A percentile compares a stretch with the other conserved stretches of the same genome.
Conservation (phyloP, 208 protist genomes). For the Chromosphaera perkinsii region DNA sequence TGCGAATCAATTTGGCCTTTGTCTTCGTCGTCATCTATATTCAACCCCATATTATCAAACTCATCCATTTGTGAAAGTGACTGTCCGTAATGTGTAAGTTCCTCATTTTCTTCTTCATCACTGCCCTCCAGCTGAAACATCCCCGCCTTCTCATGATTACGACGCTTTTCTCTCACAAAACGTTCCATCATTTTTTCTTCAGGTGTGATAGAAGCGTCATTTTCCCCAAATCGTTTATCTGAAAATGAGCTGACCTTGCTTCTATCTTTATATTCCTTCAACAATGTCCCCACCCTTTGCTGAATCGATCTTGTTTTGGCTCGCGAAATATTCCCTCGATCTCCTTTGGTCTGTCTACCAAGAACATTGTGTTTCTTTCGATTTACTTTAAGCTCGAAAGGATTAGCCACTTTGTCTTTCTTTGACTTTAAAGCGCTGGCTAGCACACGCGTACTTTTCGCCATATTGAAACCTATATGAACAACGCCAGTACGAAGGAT, state of each 20-base stretch:
- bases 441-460: too few relatives aligned
- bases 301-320: background rate
- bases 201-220: background rate
- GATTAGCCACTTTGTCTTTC: background rate
- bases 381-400: slow-evolving; percentile 14
- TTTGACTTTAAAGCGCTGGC: too few relatives aligned
- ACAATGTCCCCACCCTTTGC: slow-evolving; percentile 2
- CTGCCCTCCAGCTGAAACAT: background rate
- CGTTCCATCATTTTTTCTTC: slow-evolving; percentile 27
- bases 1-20: background rate
- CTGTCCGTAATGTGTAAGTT: slow-evolving; percentile 4
- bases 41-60: slow-evolving; percentile 13
- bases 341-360: slow-evolving; percentile 6
- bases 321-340: slow-evolving; percentile 1
- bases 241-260: slow-evolving; percentile 14
- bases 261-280: background rate
- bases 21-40: slow-evolving; percentile 6
- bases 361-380: slow-evolving; percentile 20
- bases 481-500: too few relatives aligned
- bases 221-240: slow-evolving; percentile 23
- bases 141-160: background rate
- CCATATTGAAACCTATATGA: too few relatives aligned
- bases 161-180: background rate
- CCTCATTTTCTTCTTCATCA: slow-evolving; percentile 9
- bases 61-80: slow-evolving; percentile 16